Conservation (phyloP, 1,284 basidiomycete species). For the Ceratobasidium sp. region DNA sequence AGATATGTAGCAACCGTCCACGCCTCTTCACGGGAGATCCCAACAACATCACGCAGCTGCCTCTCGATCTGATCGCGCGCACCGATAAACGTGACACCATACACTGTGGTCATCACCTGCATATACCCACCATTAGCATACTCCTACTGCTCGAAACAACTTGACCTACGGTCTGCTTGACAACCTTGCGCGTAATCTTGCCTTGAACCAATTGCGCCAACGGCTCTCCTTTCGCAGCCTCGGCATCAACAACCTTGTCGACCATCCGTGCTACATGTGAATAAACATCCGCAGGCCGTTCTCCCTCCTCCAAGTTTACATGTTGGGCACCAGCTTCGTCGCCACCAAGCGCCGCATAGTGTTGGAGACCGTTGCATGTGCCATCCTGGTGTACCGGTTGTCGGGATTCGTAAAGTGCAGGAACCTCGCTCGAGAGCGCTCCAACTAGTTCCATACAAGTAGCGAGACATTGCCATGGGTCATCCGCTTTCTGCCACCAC, state of each 20-base stretch:
- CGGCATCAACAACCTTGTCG: slow-evolving; percentile 69
- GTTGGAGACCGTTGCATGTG: slow-evolving; percentile 98
- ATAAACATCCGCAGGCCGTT: slow-evolving; percentile 96
- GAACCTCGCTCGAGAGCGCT: slow-evolving; percentile 83
- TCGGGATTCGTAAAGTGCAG: slow-evolving; percentile 77
- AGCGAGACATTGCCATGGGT: slow-evolving; percentile 98
- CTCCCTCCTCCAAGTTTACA: slow-evolving; percentile 91
- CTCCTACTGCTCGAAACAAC: not conserved
- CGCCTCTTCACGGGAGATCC: slow-evolving; percentile 79
- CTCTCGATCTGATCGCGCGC: slow-evolving; percentile 95
- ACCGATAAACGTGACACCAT: slow-evolving; percentile 96
- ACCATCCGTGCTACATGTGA: slow-evolving; percentile 92
- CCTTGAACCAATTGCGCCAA: slow-evolving; percentile 77
- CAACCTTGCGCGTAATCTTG: slow-evolving; percentile 93
- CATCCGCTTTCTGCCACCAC: slow-evolving; percentile 96
- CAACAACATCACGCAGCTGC: slow-evolving; percentile 85
- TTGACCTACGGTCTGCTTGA: slow-evolving; percentile 91
- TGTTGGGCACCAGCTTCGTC: slow-evolving; percentile 91
- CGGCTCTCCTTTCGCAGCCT: slow-evolving; percentile 61
- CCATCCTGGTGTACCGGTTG: slow-evolving; percentile 98
- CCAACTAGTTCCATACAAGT: slow-evolving; percentile 88
- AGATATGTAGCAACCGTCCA: slow-evolving; percentile 88
- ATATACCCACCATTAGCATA: not conserved
- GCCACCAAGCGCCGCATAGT: slow-evolving; percentile 98
- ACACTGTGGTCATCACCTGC: slow-evolving; percentile 98